A percentile compares a stretch with the other conserved stretches of the same genome.
These are phyloP conservation scores for Isochrysis galbana DNA, from an alignment of 78 protist species.

Conservation along the genomic window DNA sequence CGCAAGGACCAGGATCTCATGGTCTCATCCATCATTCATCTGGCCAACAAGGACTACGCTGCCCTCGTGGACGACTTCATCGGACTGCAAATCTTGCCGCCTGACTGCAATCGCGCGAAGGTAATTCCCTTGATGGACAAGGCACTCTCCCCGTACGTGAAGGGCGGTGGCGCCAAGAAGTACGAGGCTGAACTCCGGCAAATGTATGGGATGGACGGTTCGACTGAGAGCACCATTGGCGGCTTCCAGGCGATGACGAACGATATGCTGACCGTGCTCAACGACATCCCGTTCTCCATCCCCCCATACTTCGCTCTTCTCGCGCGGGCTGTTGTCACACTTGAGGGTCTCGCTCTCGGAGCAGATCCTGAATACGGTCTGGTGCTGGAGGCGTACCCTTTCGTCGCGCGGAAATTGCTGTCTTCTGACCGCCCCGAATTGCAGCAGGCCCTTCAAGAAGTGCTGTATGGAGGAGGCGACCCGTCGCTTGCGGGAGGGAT, in stretches of 20 bases:
- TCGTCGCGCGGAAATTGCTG: conserved; percentile 56
- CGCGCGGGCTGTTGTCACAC: conserved; percentile 49
- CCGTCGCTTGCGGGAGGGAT: not conserved
- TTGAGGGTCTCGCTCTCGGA: conserved; percentile 45
- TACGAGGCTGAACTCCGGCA: not conserved
- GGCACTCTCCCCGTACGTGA: conserved; percentile 24
- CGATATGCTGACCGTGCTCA: conserved; percentile 46
- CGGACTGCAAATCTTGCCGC: not conserved
- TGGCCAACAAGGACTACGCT: conserved; percentile 41
- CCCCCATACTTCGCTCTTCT: conserved; percentile 51
- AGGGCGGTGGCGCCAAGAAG: conserved; percentile 20
- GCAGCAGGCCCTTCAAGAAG: conserved; percentile 41
- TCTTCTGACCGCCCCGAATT: conserved; percentile 34
- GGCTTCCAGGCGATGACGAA: conserved; percentile 58
- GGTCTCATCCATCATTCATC: conserved; percentile 32
- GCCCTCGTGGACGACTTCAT: conserved; percentile 43
- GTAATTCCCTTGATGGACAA: conserved; percentile 15
- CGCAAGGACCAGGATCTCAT: conserved; percentile 20
- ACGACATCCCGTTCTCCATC: conserved; percentile 56
- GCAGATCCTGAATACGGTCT: conserved; percentile 30
- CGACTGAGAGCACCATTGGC: conserved; percentile 18
- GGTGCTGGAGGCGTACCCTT: conserved; percentile 38
- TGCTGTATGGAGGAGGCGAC: conserved; percentile 10
- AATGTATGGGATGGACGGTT: conserved; percentile 49
- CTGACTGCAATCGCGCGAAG: not conserved